phyloP scores from a whole-genome alignment of 208 protist species.

The Histomonas meleagridis region DNA sequence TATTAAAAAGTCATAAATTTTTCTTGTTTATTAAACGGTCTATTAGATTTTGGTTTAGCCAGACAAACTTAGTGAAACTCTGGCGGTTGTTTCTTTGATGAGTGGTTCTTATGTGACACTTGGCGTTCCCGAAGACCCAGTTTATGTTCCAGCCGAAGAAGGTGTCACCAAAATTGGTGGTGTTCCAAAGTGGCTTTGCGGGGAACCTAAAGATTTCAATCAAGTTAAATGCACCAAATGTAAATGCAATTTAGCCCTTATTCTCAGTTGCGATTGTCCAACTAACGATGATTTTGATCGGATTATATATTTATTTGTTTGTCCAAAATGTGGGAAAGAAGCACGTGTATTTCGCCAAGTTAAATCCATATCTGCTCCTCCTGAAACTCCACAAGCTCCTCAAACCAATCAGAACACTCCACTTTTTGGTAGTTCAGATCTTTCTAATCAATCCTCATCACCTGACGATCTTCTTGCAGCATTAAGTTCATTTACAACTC shows the following conservation, averaged over 20 bases:
- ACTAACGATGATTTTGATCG: background rate
- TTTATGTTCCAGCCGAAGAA: background rate
- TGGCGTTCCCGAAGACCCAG: background rate
- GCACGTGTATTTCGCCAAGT: background rate
- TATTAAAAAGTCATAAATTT: too few species aligned
- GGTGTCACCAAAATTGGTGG: background rate
- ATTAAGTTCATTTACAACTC: background rate
- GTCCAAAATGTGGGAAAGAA: background rate
- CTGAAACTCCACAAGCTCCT: too few species aligned
- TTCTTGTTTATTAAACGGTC: too few species aligned
- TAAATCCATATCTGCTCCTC: too few species aligned
- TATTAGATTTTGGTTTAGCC: too few species aligned
- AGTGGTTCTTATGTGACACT: background rate
- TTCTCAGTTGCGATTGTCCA: background rate
- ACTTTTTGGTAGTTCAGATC: too few species aligned
- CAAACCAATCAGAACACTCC: too few species aligned
- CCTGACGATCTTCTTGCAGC: background rate
- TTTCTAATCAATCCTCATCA: too few species aligned
- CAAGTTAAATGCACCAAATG: background rate
- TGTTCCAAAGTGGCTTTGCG: background rate
- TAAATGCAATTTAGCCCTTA: background rate
- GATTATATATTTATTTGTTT: background rate
- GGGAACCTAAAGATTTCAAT: background rate
- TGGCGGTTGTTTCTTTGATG: too few species aligned
- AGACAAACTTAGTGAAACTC: too few species aligned